Conservation (phyloP, 345 rosid species). For the Ricinus communis region DNA sequence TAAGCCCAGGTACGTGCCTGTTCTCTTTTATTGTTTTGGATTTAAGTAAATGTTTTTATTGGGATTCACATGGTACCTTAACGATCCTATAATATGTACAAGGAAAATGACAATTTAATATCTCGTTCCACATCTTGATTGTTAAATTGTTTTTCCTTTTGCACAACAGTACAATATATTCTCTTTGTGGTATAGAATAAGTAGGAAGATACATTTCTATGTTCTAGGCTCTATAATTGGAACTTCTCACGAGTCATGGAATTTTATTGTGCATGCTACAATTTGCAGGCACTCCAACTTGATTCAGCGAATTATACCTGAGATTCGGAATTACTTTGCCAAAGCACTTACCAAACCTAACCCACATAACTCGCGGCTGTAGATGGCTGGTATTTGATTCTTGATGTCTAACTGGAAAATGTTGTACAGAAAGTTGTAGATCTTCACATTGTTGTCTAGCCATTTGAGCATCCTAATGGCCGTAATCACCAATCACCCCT, state of each 20-base stretch:
- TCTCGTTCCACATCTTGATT: neutral
- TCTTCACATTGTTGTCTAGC: slow-evolving; percentile 28
- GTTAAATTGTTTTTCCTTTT: neutral
- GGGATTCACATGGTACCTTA: too few species aligned
- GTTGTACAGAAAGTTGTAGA: slow-evolving; percentile 51
- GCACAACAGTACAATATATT: neutral
- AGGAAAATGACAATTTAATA: neutral
- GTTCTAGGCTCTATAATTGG: neutral
- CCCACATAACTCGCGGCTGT: slow-evolving; percentile 55
- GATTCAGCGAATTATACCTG: slow-evolving; percentile 70
- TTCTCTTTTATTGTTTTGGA: too few species aligned
- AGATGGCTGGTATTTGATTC: slow-evolving; percentile 41
- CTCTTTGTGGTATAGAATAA: neutral
- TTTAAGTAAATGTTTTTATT: too few species aligned
- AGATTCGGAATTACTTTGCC: slow-evolving; percentile 72
- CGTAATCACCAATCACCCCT: slow-evolving; percentile 21
- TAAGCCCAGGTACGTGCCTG: slow-evolving; percentile 63
- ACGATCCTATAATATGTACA: neutral
- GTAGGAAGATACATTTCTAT: neutral
- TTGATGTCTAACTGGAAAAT: slow-evolving; percentile 36
- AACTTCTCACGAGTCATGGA: neutral
- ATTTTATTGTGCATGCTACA: neutral
- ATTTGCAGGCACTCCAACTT: slow-evolving; percentile 57
- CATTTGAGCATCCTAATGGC: slow-evolving; percentile 22
- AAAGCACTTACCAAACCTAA: slow-evolving; percentile 69